Base-by-base conservation (phyloP, 371 early-diverging fungal genomes). In the Mortierella sp. region DNA sequence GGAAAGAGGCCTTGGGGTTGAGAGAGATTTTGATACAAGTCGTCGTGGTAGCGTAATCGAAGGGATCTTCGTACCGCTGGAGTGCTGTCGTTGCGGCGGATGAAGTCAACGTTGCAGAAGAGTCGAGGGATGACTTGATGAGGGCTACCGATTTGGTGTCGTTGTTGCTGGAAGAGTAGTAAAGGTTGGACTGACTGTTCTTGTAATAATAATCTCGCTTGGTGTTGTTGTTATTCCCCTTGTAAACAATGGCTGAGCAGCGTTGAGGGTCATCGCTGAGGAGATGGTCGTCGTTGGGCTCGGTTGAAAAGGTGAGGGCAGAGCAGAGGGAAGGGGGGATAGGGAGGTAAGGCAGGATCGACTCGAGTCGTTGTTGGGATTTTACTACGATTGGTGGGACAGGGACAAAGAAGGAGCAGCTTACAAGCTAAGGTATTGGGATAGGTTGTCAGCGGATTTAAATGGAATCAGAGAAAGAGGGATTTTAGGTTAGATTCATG, bases 321-420 rank as follows among this genome's bases (percentile, higher is more conserved):
- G 75, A 75, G 50, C 28, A 47, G 65, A 75, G n/a, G 16, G 63
- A 47, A 8, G 58, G 47, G 0, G 80, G 75, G 19, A 80, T 55
- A 14, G 76, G 80, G 16, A 80, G 60, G 38, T 75, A 75, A 2
- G 73, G 76, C 28, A 80, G 72, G 31, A 75, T 75, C 19, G 75
- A 70, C 47, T 79, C 80, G 63, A 80, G 72, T 11, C 52, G 48
- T 19, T 75, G 75, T 10, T 80, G 80, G 9, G 80, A 80, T 72
- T 80, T 80, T 54, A 80, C 72, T 26, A 80, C 80, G 21, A 80
- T 80, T 19, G 72, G 42, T 3, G 76, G 80, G 57, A 80, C 47
- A 28, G 80, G 80, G 13, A 80, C 80, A 63, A 80, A 75, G 26
- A 79, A 52, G 1, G 79, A 74, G 55, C 74, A 79, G 31, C 74